Evolutionary conservation across 768 basidiomycete genomes (phyloP), one percentile per base, ranked within the genome.

Genomic region (Tulasnella sp.): DNA sequence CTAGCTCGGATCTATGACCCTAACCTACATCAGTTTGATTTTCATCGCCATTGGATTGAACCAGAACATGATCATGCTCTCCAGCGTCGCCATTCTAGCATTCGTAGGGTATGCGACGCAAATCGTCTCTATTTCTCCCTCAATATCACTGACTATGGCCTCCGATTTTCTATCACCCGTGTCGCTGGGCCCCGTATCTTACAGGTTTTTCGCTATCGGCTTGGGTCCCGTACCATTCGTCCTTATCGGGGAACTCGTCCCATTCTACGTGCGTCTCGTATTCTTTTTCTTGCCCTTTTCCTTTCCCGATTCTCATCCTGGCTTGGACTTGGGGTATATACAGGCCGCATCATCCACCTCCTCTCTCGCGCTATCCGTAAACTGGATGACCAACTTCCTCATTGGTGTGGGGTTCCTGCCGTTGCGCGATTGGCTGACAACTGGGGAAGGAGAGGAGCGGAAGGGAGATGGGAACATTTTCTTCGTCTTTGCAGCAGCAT

Each of bases 181-280:
- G 27, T 13, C 24, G 4, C 27, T 4, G 29, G 15, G 4, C 9
- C 53, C 17, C 38, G 17, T 19, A 19, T 11, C n/a, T 23, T 41
- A 66, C 27, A 88, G 88, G 71, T 86, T 88, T 0, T 97, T 94
- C 70, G 88, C 93, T 1, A 72, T 86, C 32, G 95, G 94, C 1
- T 77, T 97, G 17, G 95, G 95, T 0, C 93, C 95, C 1, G 74
- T 97, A 32, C 94, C 95, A 0, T 98, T 93, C 68, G 82, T 98
- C 41, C 84, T 97, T 70, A 83, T 95, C 30, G 83, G 92, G 15
- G 93, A 97, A 68, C 82, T 96, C 21, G 85, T 92, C 2, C 91
- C 91, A 1, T 70, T 78, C 51, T 78, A 86, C 66, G 90, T 86
- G 69, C 63, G 87, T 75, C 42, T 43, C 23, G 15, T 38, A 15